Evolutionary conservation across 2,329 filamentous ascomycete species (phyloP).

Genomic region (Zasmidium citrigriseum): DNA sequence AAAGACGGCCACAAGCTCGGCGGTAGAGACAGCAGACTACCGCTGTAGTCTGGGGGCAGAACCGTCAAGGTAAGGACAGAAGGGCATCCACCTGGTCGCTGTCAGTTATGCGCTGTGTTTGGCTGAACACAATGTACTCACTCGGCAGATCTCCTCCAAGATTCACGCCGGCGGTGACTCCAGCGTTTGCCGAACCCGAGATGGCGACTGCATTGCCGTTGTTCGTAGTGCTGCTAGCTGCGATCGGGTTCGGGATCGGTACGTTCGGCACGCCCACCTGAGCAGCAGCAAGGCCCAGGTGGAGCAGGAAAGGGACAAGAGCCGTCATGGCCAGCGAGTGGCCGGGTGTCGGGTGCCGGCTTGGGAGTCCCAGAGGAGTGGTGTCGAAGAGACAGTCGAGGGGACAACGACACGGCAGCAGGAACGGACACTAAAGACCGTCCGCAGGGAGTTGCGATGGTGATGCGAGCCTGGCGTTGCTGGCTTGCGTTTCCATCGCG

Average conservation of each 20-base stretch:
- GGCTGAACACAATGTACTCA: not conserved
- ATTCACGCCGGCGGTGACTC: not conserved
- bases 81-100: not conserved
- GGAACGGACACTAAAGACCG: slow-evolving; percentile 11
- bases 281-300: slow-evolving; percentile 9
- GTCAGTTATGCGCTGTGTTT: not conserved
- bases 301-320: not conserved
- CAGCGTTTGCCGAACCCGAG: too few species aligned
- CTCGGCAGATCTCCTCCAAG: too few species aligned
- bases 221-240: not conserved
- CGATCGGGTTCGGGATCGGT: not conserved
- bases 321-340: slow-evolving; percentile 4
- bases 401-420: slow-evolving; percentile 3
- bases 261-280: not conserved
- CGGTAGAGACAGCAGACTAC: not conserved
- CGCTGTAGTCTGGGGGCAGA: not conserved
- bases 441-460: slow-evolving; percentile 19
- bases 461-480: slow-evolving; percentile 13
- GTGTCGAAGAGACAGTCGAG: slow-evolving; percentile 2
- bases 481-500: slow-evolving; percentile 29
- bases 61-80: slow-evolving; percentile 1
- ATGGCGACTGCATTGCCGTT: too few species aligned
- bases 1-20: slow-evolving; percentile 1
- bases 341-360: slow-evolving; percentile 7
- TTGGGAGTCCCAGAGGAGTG: slow-evolving; percentile 12